Evolutionary conservation across 2,329 filamentous ascomycete species (phyloP), one percentile per base, ranked within the genome.

Genomic region (Kalmusia sp.): DNA sequence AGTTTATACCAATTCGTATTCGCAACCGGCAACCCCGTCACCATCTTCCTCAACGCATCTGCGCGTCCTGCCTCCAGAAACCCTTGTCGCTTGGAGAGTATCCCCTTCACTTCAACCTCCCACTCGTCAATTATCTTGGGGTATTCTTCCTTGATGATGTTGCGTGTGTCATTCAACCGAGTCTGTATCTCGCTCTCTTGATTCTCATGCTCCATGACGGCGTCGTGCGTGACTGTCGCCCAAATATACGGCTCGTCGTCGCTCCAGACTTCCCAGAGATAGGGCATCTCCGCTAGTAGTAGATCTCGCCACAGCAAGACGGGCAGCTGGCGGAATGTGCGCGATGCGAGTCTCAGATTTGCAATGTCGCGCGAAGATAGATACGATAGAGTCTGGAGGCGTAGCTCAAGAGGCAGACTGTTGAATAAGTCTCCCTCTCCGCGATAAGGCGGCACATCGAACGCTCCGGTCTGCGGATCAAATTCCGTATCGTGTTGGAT

Each of bases 221-320:
- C 34, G 17, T 49, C 25, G n/a, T 11, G 15, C 4, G 48, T 34
- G 8, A 41, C n/a, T 2, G 47, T 49, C 9, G 43, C 44, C 55
- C 55, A 58, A 28, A 44, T 38, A 12, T 21, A 43, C 6, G 37
- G 41, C 46, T 19, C 41, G 52, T n/a, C 17, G 19, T 31, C 30
- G 33, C 21, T 47, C 41, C 52, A 59, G 8, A 27, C 43, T 53
- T 69, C 64, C 54, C 62, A 68, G 3, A 68, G 28, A 60, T 55
- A 68, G 2, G 67, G 65, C 57, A 65, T 63, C 31, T 69, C 63
- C 2, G 21, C 27, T 6, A 52, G 15, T 14, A 68, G 9, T 3
- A 69, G 49, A 3, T 51, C 34, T 5, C 51, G 49, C 21, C 54
- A 68, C 11, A 62, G 45, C 1, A 28, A 40, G 6, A 62, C 54